Evolutionary conservation across 352 stramenopile genomes (phyloP), one percentile per base, ranked within the genome.

Genomic region (Phytophthora europaea): DNA sequence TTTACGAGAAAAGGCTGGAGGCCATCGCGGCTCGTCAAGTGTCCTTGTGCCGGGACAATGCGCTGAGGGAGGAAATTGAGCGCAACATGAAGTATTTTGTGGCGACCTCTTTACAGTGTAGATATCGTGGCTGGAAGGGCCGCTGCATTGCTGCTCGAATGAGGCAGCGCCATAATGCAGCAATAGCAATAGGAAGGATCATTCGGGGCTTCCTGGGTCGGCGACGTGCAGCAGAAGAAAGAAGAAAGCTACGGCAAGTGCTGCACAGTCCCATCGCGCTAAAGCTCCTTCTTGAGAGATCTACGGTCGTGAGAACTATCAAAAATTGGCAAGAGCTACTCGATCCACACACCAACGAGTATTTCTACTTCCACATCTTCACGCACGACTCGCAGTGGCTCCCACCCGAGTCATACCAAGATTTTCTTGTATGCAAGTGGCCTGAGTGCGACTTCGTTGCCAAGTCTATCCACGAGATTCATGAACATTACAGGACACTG

Each of bases 351-450:
- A 96, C 89, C 8, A 93, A 91, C 71, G 89, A 96, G 72, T 93
- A 93, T 77, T 95, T 90, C 64, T 95, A 94, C 79, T 92, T 94
- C 36, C 85, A 95, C 69, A 76, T 92, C 34, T 92, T 84, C 72
- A 90, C 87, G 23, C 83, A 91, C 50, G 89, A 95, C 65, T 94
- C 87, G 53, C 87, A 94, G 68, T 95, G 89, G 89, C 69, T 83
- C 4, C 89, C 89, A 38, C 89, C 89, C 0, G 75, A 90, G n/a
- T 76, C 81, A 4, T 94, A 83, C 55, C 64, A 73, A 5, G 82
- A 87, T 43, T 94, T 94, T 58, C 70, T 94, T 1, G 23, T 53
- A 1, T 96, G 89, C 61, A 80, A 82, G 23, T 96, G 89, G 87
- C 78, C 83, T 1, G 76, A 83, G 0, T 95, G 89, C 54, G 68